phyloP scores from a whole-genome alignment of 1,284 basidiomycete species.

The Sporisorium sorghi region DNA sequence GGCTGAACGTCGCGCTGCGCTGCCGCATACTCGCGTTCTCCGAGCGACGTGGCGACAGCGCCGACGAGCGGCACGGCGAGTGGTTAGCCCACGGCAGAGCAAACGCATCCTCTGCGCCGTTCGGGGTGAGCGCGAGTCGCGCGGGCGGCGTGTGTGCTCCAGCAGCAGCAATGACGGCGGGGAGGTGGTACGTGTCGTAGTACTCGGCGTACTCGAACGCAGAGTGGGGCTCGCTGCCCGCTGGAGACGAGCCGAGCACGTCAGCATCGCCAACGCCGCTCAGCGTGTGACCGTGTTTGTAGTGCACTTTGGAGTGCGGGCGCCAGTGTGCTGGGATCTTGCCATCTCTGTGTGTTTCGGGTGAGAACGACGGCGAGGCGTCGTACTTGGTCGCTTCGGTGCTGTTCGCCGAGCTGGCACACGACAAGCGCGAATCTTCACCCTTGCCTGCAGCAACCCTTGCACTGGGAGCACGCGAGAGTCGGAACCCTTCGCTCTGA shows the following conservation, averaged over 20 bases:
- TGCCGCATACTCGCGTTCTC: slow-evolving; percentile 14
- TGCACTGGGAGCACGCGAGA: not conserved
- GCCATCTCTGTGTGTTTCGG: too few relatives aligned
- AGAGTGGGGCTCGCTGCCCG: slow-evolving; percentile 19
- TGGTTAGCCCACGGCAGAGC: slow-evolving; percentile 15
- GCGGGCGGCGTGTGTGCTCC: not conserved
- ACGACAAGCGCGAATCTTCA: not conserved
- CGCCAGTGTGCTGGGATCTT: slow-evolving; percentile 27
- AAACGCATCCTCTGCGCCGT: slow-evolving; percentile 1
- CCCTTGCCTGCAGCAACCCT: not conserved
- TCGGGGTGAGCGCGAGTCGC: not conserved
- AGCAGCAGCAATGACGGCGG: not conserved
- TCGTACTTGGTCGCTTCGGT: slow-evolving; percentile 8
- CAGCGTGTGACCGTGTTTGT: not conserved
- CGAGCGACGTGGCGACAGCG: slow-evolving; percentile 26
- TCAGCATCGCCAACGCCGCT: not conserved
- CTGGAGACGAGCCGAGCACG: slow-evolving; percentile 16
- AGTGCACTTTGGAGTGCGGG: slow-evolving; percentile 7
- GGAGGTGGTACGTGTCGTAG: slow-evolving; percentile 17
- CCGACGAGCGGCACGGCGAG: slow-evolving; percentile 29
- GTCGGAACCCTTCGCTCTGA: not conserved
- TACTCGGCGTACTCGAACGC: slow-evolving; percentile 42
- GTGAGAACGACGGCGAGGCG: not conserved
- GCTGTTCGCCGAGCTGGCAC: not conserved
- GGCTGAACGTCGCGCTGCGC: slow-evolving; percentile 26